Percentiles rank a stretch among this genome's conserved stretches.
These are phyloP conservation scores for Oryza punctata DNA, from an alignment of 176 grass and related monocot species.

Conservation along the genomic window DNA sequence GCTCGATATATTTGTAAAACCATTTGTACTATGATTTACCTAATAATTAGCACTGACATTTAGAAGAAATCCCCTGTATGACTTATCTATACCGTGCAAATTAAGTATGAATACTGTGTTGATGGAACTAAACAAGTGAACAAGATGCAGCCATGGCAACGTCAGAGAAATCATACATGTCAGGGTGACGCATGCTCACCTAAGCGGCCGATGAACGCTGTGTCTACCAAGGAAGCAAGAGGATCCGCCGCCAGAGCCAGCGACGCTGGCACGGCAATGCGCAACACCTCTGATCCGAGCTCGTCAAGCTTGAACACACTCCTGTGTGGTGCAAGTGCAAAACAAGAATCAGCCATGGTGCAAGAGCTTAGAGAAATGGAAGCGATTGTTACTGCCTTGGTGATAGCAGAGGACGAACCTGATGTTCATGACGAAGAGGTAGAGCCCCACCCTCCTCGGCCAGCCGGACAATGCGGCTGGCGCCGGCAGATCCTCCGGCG, in stretches of 20 bases:
- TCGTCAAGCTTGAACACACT: constrained; percentile 86
- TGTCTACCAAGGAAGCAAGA: constrained; percentile 89
- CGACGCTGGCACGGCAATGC: constrained; percentile 82
- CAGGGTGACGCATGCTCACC: constrained; percentile 38
- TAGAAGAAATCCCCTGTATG: background rate
- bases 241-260: constrained; percentile 91
- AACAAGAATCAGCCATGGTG: background rate
- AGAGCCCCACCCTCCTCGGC: constrained; percentile 56
- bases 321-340: constrained; percentile 41
- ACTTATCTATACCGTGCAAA: background rate
- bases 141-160: background rate
- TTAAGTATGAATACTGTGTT: background rate
- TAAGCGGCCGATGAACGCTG: constrained; percentile 92
- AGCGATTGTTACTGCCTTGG: background rate
- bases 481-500: background rate
- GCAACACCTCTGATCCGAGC: constrained; percentile 74
- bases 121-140: background rate
- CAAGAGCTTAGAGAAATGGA: background rate
- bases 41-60: background rate
- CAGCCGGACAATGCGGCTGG: constrained; percentile 34
- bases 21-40: background rate
- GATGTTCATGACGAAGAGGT: constrained; percentile 67
- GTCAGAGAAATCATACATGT: background rate
- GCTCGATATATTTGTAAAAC: background rate
- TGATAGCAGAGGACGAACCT: constrained; percentile 31